phyloP scores from a whole-genome alignment of 192 early-diverging fungal species.

The Rhizophagus sp. region DNA sequence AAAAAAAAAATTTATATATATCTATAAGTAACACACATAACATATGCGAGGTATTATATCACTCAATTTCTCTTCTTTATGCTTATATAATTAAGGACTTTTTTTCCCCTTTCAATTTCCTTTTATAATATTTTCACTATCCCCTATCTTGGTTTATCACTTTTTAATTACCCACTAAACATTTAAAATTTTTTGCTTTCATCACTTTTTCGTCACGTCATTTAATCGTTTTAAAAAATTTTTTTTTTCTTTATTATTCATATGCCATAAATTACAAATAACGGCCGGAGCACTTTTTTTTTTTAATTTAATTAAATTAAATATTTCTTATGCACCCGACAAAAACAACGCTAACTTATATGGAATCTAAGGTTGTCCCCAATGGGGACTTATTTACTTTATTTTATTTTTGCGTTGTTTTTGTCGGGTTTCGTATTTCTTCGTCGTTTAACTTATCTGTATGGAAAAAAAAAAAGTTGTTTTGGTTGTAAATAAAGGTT shows the following conservation, averaged over 20 bases:
- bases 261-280: slow-evolving; percentile 12
- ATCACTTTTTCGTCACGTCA: background rate
- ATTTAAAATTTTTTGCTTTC: background rate
- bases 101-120: background rate
- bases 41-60: slow-evolving; percentile 5
- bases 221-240: slow-evolving; percentile 8
- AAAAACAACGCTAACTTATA: background rate
- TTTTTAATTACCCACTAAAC: background rate
- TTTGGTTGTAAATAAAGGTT: slow-evolving; percentile 11
- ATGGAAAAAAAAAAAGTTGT: slow-evolving; percentile 18
- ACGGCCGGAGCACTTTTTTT: slow-evolving; percentile 17
- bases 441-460: slow-evolving; percentile 7
- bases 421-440: slow-evolving; percentile 17
- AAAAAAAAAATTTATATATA: too few relatives aligned
- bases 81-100: background rate
- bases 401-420: slow-evolving; percentile 8
- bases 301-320: background rate
- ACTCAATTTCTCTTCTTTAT: background rate
- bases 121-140: background rate
- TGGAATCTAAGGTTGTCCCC: background rate
- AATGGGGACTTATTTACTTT: background rate
- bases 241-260: slow-evolving; percentile 15
- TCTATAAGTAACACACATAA: background rate
- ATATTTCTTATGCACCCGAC: background rate
- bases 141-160: slow-evolving; percentile 6